Evolutionary conservation across 1,284 basidiomycete genomes (phyloP).

Genomic region (Marasmius oreades): DNA sequence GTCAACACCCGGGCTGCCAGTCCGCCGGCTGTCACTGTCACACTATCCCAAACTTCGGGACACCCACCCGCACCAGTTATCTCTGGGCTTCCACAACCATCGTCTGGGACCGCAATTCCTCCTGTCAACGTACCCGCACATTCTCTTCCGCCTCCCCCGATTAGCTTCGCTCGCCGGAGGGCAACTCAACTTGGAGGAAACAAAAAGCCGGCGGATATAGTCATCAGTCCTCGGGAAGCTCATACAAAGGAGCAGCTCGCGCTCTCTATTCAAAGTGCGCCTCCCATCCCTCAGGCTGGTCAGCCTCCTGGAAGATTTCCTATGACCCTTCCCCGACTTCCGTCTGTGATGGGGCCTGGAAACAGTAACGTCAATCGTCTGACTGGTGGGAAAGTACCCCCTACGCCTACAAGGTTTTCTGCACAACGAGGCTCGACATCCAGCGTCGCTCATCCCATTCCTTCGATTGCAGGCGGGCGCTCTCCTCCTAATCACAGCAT

Average conservation of each 20-base stretch:
- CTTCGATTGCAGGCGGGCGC: slow-evolving; percentile 27
- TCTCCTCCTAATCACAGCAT: slow-evolving; percentile 54
- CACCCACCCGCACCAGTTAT: slow-evolving; percentile 19
- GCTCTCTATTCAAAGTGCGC: slow-evolving; percentile 71
- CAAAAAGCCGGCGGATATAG: slow-evolving; percentile 73
- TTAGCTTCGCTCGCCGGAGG: slow-evolving; percentile 70
- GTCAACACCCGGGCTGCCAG: slow-evolving; percentile 25
- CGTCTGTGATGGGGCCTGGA: slow-evolving; percentile 41
- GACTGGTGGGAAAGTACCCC: slow-evolving; percentile 56
- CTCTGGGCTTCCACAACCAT: slow-evolving; percentile 10
- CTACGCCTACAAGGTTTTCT: slow-evolving; percentile 65
- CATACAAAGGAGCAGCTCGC: slow-evolving; percentile 51
- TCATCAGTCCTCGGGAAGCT: slow-evolving; percentile 65
- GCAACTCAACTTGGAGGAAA: slow-evolving; percentile 56
- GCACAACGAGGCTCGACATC: slow-evolving; percentile 36
- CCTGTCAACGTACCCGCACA: slow-evolving; percentile 26
- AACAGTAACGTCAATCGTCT: slow-evolving; percentile 43
- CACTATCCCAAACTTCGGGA: not conserved
- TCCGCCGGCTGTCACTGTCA: slow-evolving; percentile 20
- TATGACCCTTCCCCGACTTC: slow-evolving; percentile 68
- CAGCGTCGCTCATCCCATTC: slow-evolving; percentile 18
- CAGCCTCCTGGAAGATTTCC: slow-evolving; percentile 37
- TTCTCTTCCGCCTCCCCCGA: slow-evolving; percentile 59
- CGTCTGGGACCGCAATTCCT: slow-evolving; percentile 14
- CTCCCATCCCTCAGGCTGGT: slow-evolving; percentile 56